These are phyloP conservation scores for Colletotrichum sublineola DNA, from an alignment of 2,329 filamentous ascomycete species.

Conservation along the genomic window DNA sequence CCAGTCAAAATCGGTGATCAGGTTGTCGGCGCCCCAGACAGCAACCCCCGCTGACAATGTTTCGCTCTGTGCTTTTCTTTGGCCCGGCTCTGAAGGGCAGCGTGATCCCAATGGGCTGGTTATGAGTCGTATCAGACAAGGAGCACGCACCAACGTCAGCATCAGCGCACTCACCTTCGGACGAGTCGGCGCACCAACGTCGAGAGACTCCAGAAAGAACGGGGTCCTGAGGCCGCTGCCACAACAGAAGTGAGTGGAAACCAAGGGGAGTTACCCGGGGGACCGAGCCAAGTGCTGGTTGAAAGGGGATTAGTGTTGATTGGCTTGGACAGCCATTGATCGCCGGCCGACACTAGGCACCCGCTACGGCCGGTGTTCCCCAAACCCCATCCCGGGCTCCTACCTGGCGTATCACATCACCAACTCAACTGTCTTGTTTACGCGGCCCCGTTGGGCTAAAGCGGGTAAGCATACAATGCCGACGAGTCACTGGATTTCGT, in stretches of 20 bases:
- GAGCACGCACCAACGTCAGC: background rate
- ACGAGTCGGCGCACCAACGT: background rate
- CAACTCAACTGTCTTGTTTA: background rate
- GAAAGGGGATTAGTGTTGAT: conserved; percentile 25
- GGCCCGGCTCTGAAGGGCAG: background rate
- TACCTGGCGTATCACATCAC: conserved; percentile 14
- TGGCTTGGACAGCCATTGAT: conserved; percentile 20
- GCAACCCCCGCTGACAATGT: background rate
- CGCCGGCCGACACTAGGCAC: conserved; percentile 32
- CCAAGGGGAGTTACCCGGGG: conserved; percentile 11
- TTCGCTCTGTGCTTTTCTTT: background rate
- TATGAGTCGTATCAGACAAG: background rate
- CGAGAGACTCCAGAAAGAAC: background rate
- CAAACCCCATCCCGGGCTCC: conserved; percentile 37
- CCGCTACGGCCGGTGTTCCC: conserved; percentile 40
- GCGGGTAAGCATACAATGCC: conserved; percentile 12
- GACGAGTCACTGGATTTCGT: conserved; percentile 19
- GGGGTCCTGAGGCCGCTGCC: background rate
- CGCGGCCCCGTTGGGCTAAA: conserved; percentile 12
- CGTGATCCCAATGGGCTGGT: conserved; percentile 7
- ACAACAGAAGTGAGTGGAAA: background rate
- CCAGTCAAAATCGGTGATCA: conserved; percentile 13
- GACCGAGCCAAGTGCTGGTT: conserved; percentile 30
- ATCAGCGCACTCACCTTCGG: background rate
- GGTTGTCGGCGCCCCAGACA: conserved; percentile 24